Percentiles rank a stretch among this genome's conserved stretches.
These are phyloP conservation scores for Piper betle DNA, from an alignment of 164 flowering plant genomes.

Conservation along the genomic window DNA sequence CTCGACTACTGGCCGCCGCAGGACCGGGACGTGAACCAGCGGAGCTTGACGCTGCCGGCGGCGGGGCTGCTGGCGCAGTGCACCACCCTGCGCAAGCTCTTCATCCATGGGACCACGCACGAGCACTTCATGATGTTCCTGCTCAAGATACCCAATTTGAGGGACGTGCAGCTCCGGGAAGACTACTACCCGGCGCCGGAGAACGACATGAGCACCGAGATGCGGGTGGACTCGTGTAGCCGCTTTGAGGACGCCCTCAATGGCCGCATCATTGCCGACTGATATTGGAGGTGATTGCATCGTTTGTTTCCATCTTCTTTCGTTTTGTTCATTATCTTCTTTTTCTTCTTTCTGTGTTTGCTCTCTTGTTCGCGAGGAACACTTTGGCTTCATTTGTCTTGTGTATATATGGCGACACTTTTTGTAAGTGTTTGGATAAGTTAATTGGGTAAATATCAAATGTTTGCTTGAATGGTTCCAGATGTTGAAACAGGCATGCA, in stretches of 20 bases:
- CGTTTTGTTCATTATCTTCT: neutral
- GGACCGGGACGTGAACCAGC: conserved; percentile 78
- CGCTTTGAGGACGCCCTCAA: conserved; percentile 78
- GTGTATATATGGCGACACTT: too few relatives aligned
- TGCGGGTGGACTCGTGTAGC: conserved; percentile 73
- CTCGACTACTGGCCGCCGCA: conserved; percentile 98
- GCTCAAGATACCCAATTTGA: conserved; percentile 39
- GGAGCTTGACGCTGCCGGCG: conserved; percentile 79
- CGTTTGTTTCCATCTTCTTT: neutral
- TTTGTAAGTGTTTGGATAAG: too few relatives aligned
- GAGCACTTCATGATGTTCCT: conserved; percentile 79
- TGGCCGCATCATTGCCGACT: conserved; percentile 37
- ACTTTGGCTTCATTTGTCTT: too few relatives aligned
- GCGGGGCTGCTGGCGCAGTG: conserved; percentile 64
- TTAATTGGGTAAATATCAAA: too few relatives aligned
- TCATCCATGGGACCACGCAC: conserved; percentile 84
- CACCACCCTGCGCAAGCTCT: conserved; percentile 58
- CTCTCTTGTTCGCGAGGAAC: too few relatives aligned
- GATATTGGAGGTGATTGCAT: conserved; percentile 11
- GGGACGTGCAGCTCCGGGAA: conserved; percentile 83
- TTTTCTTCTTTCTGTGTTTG: too few relatives aligned
- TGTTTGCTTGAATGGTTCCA: too few relatives aligned
- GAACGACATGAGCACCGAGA: conserved; percentile 90
- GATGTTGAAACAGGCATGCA: too few relatives aligned
- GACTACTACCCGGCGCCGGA: conserved; percentile 99